A percentile compares a stretch with the other conserved stretches of the same genome.
Evolutionary conservation across 169 alveolate species (phyloP).

Genomic region (Babesia sp.): DNA sequence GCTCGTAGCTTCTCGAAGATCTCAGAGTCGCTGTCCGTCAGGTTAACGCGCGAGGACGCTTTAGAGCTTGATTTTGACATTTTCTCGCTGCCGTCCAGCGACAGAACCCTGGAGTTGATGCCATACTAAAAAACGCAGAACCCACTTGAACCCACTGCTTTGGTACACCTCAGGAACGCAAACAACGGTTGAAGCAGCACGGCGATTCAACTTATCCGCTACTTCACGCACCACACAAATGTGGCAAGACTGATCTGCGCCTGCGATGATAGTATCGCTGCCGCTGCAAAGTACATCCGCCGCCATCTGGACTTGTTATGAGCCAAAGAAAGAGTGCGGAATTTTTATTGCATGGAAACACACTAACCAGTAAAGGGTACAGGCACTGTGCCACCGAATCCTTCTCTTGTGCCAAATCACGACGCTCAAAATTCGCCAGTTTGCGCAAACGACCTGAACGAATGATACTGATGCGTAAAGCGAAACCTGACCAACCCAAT

Average conservation of each 20-base stretch:
- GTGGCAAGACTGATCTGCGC: slow-evolving; percentile 53
- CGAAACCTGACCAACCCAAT: slow-evolving; percentile 3
- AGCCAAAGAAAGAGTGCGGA: too few species aligned
- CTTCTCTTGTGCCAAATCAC: slow-evolving; percentile 5
- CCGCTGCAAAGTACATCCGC: slow-evolving; percentile 55
- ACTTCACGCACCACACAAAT: slow-evolving; percentile 30
- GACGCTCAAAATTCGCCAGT: slow-evolving; percentile 38
- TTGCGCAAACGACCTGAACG: slow-evolving; percentile 44
- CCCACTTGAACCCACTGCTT: slow-evolving; percentile 31
- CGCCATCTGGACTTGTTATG: slow-evolving; percentile 41
- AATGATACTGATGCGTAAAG: not conserved
- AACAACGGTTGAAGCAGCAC: slow-evolving; percentile 6
- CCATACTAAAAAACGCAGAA: not conserved
- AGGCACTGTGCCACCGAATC: slow-evolving; percentile 35
- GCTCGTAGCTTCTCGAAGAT: slow-evolving; percentile 31
- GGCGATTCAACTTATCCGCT: slow-evolving; percentile 52
- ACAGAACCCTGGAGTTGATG: slow-evolving; percentile 34
- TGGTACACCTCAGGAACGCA: slow-evolving; percentile 14
- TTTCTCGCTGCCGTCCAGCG: slow-evolving; percentile 58
- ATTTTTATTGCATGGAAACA: not conserved
- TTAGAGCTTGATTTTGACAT: slow-evolving; percentile 51
- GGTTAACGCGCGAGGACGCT: slow-evolving; percentile 7
- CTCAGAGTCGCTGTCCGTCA: slow-evolving; percentile 38
- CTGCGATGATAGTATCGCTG: slow-evolving; percentile 48
- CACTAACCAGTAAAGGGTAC: slow-evolving; percentile 53